These are phyloP conservation scores for Dictyostelium brefeldianum DNA, from an alignment of 78 protist genomes.

Conservation along the genomic window DNA sequence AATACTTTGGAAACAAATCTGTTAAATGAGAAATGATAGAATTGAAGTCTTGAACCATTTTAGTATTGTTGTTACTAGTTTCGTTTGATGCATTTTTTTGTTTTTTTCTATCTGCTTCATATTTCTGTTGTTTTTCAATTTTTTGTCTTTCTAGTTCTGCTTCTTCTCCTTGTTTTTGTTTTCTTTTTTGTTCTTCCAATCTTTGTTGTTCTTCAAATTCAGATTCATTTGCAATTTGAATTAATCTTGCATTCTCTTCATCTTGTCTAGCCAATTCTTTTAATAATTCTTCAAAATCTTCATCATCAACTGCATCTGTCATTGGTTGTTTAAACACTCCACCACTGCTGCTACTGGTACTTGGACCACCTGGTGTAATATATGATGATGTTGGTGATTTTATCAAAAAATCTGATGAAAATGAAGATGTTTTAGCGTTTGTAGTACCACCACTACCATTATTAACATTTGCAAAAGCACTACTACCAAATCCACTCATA, in stretches of 20 bases:
- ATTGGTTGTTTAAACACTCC: neutral
- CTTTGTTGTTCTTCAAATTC: neutral
- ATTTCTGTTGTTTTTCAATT: neutral
- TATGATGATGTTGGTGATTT: neutral
- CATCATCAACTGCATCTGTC: neutral
- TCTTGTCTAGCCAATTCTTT: neutral
- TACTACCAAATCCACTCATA: neutral
- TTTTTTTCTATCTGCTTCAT: neutral
- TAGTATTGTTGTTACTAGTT: neutral
- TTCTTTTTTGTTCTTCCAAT: neutral
- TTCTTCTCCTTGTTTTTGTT: neutral
- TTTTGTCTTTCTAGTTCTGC: neutral
- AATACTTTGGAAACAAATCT: conserved; percentile 19
- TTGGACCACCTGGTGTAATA: neutral
- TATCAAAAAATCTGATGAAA: neutral
- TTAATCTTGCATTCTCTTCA: neutral
- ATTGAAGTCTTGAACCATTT: neutral
- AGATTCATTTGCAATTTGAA: neutral
- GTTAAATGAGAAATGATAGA: neutral
- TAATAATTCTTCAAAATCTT: conserved; percentile 14
- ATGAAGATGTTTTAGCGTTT: neutral
- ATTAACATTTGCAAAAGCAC: too few species aligned
- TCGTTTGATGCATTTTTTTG: neutral
- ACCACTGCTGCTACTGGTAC: neutral
- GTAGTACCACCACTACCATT: neutral